Evolutionary conservation across 768 basidiomycete species (phyloP).

Genomic region (Phallus indusiatus): DNA sequence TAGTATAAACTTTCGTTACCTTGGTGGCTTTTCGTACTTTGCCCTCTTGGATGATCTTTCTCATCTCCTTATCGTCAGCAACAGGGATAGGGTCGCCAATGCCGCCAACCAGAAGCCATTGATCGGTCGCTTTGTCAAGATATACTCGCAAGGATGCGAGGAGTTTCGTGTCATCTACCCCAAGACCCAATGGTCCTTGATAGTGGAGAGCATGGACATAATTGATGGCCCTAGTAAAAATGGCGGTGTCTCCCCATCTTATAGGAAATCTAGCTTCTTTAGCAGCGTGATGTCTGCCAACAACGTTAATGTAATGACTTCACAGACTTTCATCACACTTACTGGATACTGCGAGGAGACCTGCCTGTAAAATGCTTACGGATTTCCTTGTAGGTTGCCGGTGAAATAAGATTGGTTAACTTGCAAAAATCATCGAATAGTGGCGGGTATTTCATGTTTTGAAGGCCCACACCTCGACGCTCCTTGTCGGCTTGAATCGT

Average conservation of each 20-base stretch:
- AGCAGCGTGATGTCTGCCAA: not conserved
- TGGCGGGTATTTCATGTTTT: constrained; percentile 28
- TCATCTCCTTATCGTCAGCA: constrained; percentile 15
- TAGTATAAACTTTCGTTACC: constrained; percentile 10
- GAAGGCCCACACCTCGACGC: constrained; percentile 22
- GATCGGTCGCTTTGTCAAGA: constrained; percentile 15
- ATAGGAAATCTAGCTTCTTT: constrained; percentile 17
- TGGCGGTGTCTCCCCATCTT: constrained; percentile 16
- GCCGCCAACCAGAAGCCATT: constrained; percentile 20
- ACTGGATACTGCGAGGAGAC: constrained; percentile 14
- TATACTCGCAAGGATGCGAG: constrained; percentile 17
- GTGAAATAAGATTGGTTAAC: constrained; percentile 19
- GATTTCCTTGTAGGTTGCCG: constrained; percentile 20
- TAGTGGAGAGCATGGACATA: constrained; percentile 12
- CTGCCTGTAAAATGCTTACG: constrained; percentile 14
- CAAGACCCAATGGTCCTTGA: constrained; percentile 10
- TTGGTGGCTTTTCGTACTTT: constrained; percentile 16
- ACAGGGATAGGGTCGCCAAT: constrained; percentile 17
- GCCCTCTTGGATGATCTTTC: constrained; percentile 9
- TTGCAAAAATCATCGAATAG: constrained; percentile 23
- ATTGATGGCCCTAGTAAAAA: constrained; percentile 14
- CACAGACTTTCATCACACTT: no score
- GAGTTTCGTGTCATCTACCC: constrained; percentile 30
- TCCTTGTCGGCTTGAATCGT: constrained; percentile 17
- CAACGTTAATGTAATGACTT: not conserved